Base-by-base conservation (phyloP, 352 stramenopile species). In the Blastocystis hominis region DNA sequence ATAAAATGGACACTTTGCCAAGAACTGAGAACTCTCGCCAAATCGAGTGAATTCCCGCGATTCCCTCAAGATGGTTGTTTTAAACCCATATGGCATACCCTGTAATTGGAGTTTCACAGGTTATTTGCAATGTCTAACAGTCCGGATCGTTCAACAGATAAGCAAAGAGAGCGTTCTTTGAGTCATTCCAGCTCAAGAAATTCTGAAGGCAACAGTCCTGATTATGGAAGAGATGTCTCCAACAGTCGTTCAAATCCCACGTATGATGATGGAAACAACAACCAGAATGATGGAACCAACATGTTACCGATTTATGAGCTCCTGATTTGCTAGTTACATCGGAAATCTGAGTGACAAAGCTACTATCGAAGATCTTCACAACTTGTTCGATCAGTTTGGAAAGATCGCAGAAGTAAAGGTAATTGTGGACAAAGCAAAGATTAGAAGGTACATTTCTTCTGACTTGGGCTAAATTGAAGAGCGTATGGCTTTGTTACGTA, bases 231-330 rank as follows among this genome's bases (percentile, higher is more conserved):
- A 30, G 24, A 30, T 30, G 24, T 30, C 24, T 30, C 24, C 24
- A 30, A 30, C 24, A 59, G n/a, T 75, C n/a, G 34, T 36, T 40
- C 46, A 17, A 46, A 38, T 6, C 63, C 62, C 44, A 46, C 62
- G 50, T 80, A 80, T 24, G 70, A 80, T n/a, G 70, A 80, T 80
- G 70, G 70, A 61, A 62, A 46, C 10, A 62, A 80, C 10, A 64
- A 62, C 44, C 44, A 47, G 30, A 80, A 80, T 40, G 38, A 80
- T 61, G 70, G 70, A 64, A 80, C 50, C 55, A 80, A 40, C 15
- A 61, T 80, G 70, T 30, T 30, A 30, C 24, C 24, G 24, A 30
- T 30, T 30, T 62, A 36, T 80, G 70, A 6, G 20, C 24, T 47
- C 6, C 20, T 64, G 13, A 64, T 54, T n/a, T 6, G 20, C 1